These are phyloP conservation scores for Podila epigama DNA, from an alignment of 192 early-diverging fungal species.

Conservation along the genomic window DNA sequence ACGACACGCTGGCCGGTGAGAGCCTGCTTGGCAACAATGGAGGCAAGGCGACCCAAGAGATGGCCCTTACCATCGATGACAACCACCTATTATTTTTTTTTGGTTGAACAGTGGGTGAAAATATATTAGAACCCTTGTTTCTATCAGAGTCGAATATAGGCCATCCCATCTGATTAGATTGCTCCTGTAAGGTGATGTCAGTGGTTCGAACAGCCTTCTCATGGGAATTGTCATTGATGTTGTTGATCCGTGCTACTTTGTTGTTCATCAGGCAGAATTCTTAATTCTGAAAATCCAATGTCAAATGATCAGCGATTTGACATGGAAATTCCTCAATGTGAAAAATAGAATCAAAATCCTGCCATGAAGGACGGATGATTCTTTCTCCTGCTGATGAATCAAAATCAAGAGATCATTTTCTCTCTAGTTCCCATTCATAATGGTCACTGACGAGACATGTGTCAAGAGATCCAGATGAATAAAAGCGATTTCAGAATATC, in stretches of 20 bases:
- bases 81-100: constrained; percentile 74
- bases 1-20: constrained; percentile 98
- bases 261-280: neutral
- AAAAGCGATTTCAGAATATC: no score
- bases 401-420: no score
- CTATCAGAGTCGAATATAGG: neutral
- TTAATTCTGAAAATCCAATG: constrained; percentile 5
- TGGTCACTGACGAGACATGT: no score
- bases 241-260: neutral
- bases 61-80: constrained; percentile 99
- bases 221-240: neutral
- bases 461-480: no score
- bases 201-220: no score
- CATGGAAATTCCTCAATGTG: constrained; percentile 11
- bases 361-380: neutral
- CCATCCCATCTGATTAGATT: no score
- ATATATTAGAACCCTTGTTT: neutral
- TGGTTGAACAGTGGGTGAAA: neutral
- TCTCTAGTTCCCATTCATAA: no score
- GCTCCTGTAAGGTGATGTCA: neutral
- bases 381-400: no score
- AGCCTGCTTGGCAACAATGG: constrained; percentile 97
- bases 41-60: constrained; percentile 96
- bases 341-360: neutral
- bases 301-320: constrained; percentile 7